Evolutionary conservation across 148 eudicot species (phyloP), one percentile per base, ranked within the genome.

Genomic region (Agrostemma githago): DNA sequence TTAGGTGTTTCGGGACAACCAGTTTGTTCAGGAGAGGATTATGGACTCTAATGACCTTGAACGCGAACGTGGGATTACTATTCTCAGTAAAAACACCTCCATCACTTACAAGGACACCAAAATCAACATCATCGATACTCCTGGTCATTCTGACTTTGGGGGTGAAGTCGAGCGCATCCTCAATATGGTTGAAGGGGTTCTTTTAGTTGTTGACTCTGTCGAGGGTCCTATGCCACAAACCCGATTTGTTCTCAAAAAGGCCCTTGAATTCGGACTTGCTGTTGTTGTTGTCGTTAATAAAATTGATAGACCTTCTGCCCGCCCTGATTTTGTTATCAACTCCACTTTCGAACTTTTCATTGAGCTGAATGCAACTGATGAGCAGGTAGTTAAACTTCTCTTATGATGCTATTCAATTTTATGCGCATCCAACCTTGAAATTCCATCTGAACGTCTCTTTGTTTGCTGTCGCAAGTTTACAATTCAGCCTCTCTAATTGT

Each of bases 171-270:
- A 95, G 76, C 99, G 99, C 60, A 85, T 95, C 66, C 87, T 95
- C 74, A 92, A 95, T 80, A 95, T 95, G 99, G 99, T 95, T 67
- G 99, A 95, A 83, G 99, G 99, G 48, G 90, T 95, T 80, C 89
- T 95, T 76, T 82, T 95, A 82, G 99, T 95, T 89, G 99, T 95
- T 42, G 99, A 95, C 82, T 95, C 98, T 62, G 99, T 95, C 70
- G 99, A 95, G 89, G 99, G 99, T 78, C 99, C 99, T 73, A 95
- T 95, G 99, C 99, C 99, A 14, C 99, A 95, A 80, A 95, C 99
- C 76, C 85, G 99, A 74, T 95, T 95, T 81, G 99, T 95, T 60
- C 79, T 95, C 72, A 95, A 95, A 87, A 95, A 95, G 82, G 99
- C 99, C 63, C 82, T 95, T 56, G 99, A 95, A 83, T 95, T 95